Evolutionary conservation across 2,329 filamentous ascomycete species (phyloP).

Genomic region (Sclerotinia nivalis): DNA sequence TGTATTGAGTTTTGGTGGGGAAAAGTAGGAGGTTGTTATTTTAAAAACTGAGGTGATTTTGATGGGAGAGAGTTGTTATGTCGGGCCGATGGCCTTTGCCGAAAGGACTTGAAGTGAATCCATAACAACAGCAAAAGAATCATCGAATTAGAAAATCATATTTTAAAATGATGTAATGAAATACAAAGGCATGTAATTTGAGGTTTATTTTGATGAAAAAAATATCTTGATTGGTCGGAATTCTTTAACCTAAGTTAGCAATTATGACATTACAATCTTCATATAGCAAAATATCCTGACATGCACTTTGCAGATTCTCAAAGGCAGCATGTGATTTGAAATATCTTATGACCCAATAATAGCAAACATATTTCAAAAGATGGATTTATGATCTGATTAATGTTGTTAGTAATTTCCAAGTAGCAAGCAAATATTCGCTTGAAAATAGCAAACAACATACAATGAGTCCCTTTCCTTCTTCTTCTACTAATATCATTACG

Average conservation of each 20-base stretch:
- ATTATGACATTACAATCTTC: not conserved
- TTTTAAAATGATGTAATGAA: not conserved
- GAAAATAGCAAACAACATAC: not conserved
- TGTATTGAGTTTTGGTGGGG: not conserved
- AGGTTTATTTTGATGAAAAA: not conserved
- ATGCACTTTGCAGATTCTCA: not conserved
- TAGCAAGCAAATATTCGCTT: not conserved
- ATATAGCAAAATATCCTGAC: not conserved
- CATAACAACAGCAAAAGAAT: not conserved
- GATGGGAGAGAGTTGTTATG: too few species aligned
- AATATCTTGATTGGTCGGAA: not conserved
- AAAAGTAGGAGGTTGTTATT: not conserved
- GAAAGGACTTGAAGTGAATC: not conserved
- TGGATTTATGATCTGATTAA: not conserved
- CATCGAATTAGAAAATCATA: too few species aligned
- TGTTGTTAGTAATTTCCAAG: not conserved
- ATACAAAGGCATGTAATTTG: not conserved
- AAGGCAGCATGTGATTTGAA: not conserved
- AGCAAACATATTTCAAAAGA: not conserved
- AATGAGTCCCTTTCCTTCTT: not conserved
- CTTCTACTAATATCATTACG: not conserved
- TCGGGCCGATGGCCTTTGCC: not conserved
- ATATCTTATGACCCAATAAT: not conserved
- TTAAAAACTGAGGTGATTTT: not conserved
- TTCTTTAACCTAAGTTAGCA: not conserved